Conservation (phyloP, 1,139 yeast genomes). For the Saccharomyces hybrid region DNA sequence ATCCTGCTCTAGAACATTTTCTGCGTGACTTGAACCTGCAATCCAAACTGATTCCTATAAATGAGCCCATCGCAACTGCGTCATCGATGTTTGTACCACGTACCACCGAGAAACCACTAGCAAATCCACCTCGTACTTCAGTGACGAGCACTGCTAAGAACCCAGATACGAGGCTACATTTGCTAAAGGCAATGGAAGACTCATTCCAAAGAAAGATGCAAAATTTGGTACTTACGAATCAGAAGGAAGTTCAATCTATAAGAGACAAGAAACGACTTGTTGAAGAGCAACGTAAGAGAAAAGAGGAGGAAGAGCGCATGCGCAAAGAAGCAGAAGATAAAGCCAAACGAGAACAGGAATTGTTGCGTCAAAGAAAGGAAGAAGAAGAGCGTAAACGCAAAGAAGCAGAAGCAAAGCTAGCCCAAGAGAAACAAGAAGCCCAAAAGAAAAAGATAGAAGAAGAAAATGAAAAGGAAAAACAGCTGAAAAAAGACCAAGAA, state of each 20-base stretch:
- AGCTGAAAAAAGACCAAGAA: slow-evolving; percentile 7
- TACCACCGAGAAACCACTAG: not conserved
- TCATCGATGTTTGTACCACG: not conserved
- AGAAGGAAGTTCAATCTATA: not conserved
- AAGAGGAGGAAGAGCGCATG: slow-evolving; percentile 12
- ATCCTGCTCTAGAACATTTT: not conserved
- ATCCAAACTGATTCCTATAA: not conserved
- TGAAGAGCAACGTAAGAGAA: slow-evolving; percentile 15
- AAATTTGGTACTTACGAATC: not conserved
- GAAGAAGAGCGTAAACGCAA: slow-evolving; percentile 9
- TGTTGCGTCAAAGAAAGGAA: slow-evolving; percentile 5
- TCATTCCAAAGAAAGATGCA: not conserved
- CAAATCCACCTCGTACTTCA: not conserved
- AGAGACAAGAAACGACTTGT: not conserved
- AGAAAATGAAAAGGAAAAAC: slow-evolving; percentile 9
- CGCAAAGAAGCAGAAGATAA: slow-evolving; percentile 13
- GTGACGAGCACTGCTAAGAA: not conserved
- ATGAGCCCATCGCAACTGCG: not conserved
- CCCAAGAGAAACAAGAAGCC: slow-evolving; percentile 12
- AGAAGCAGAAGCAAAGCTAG: slow-evolving; percentile 8
- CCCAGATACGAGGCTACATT: not conserved
- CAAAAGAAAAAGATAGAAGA: slow-evolving; percentile 16
- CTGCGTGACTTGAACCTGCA: not conserved
- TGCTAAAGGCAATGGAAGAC: not conserved
- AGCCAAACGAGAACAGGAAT: slow-evolving; percentile 12